These are phyloP conservation scores for Chlorencoelia australis DNA, from an alignment of 2,329 filamentous ascomycete genomes.

Conservation along the genomic window DNA sequence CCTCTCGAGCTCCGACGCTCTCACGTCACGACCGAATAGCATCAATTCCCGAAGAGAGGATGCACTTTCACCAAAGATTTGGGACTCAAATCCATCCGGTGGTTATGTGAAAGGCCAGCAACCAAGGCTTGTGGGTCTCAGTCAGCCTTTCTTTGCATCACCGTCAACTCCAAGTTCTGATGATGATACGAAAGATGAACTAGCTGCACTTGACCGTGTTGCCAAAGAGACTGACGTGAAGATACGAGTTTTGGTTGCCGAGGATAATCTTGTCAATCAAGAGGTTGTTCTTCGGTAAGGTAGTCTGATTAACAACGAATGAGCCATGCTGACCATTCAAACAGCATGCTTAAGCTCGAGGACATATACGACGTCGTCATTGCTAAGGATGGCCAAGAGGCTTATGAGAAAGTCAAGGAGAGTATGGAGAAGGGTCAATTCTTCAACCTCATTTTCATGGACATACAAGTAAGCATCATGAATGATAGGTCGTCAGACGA, in stretches of 20 bases:
- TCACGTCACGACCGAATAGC: conserved; percentile 22
- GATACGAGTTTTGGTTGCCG: conserved; percentile 76
- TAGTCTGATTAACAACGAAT: too few species aligned
- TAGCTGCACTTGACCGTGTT: conserved; percentile 54
- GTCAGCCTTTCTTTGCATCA: conserved; percentile 64
- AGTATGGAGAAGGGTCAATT: conserved; percentile 63
- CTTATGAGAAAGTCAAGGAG: conserved; percentile 74
- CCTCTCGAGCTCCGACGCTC: conserved; percentile 17
- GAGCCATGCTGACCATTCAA: conserved; percentile 50
- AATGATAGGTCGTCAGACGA: too few species aligned
- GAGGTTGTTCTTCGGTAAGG: conserved; percentile 45
- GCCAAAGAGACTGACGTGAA: conserved; percentile 53
- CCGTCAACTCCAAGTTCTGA: conserved; percentile 9
- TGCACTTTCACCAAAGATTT: conserved; percentile 2
- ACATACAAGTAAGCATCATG: conserved; percentile 47
- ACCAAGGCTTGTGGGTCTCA: conserved; percentile 72
- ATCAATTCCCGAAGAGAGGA: conserved; percentile 6
- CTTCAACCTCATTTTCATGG: conserved; percentile 92
- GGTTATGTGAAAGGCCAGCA: conserved; percentile 51
- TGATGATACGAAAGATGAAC: conserved; percentile 42
- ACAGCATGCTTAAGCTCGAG: conserved; percentile 60
- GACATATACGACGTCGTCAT: conserved; percentile 81
- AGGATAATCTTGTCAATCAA: conserved; percentile 60
- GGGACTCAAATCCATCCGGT: conserved; percentile 12
- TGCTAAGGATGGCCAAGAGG: conserved; percentile 78